Evolutionary conservation across 2,329 filamentous ascomycete species (phyloP).

Genomic region (Alternaria arbusti): DNA sequence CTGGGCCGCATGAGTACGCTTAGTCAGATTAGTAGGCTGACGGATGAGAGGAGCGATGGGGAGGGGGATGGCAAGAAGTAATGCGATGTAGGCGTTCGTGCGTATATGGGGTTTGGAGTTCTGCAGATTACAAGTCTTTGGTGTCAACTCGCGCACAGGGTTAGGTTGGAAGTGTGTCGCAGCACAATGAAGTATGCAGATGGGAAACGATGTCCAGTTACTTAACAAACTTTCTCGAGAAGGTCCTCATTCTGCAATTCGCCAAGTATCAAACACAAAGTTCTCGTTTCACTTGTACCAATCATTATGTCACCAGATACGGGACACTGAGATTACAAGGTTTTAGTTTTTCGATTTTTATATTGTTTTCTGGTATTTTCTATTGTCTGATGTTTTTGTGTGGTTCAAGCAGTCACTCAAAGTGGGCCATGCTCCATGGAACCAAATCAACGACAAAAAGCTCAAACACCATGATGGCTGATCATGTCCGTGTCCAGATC

Average conservation of each 20-base stretch:
- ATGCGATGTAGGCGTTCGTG: not conserved
- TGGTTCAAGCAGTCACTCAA: not conserved
- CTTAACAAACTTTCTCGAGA: not conserved
- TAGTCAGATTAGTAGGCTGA: slow-evolving; percentile 66
- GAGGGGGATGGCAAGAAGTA: not conserved
- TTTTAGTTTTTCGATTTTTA: not conserved
- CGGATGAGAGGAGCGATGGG: slow-evolving; percentile 26
- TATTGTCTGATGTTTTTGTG: not conserved
- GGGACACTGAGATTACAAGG: not conserved
- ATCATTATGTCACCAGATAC: not conserved
- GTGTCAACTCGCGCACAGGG: not conserved
- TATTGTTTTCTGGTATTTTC: not conserved
- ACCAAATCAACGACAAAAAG: not conserved
- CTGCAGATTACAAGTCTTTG: not conserved
- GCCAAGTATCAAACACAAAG: not conserved
- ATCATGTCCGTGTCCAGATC: not conserved
- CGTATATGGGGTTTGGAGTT: not conserved
- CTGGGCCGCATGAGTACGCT: slow-evolving; percentile 53
- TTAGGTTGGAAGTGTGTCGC: not conserved
- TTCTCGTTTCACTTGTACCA: not conserved
- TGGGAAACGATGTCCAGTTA: not conserved
- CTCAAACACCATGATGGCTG: not conserved
- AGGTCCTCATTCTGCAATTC: not conserved
- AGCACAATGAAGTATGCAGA: not conserved
- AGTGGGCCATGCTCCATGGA: not conserved